Percentiles rank a stretch among this genome's conserved stretches.
These are phyloP conservation scores for Rhizopogon sp. DNA, from an alignment of 768 basidiomycete genomes.

Conservation along the genomic window DNA sequence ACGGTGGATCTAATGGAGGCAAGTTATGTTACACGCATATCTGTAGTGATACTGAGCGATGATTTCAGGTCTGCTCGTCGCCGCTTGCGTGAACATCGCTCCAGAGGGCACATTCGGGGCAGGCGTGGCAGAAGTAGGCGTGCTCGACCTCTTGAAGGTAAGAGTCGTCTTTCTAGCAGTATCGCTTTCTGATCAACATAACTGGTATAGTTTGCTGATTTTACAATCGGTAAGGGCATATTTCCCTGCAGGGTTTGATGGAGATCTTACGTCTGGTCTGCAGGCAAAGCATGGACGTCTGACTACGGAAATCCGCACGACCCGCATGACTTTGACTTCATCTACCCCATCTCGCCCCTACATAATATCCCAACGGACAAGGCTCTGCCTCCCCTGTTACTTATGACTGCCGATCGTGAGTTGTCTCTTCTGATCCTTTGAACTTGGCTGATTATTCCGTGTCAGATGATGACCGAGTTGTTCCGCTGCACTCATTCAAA, in stretches of 20 bases:
- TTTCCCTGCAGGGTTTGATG: background rate
- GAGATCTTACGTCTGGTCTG: conserved; percentile 6
- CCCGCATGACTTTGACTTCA: conserved; percentile 80
- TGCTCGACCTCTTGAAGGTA: conserved; percentile 76
- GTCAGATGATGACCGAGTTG: conserved; percentile 81
- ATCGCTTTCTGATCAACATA: background rate
- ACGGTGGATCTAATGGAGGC: conserved; percentile 83
- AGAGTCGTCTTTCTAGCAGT: conserved; percentile 1
- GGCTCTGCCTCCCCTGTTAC: conserved; percentile 60
- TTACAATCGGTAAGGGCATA: conserved; percentile 56
- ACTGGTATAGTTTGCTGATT: conserved; percentile 55
- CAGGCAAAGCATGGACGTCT: conserved; percentile 71
- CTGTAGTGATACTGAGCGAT: background rate
- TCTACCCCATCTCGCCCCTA: conserved; percentile 72
- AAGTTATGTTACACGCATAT: conserved; percentile 9
- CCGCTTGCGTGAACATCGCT: conserved; percentile 80
- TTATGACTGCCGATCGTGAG: conserved; percentile 83
- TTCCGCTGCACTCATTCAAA: conserved; percentile 84
- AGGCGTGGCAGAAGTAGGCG: conserved; percentile 77
- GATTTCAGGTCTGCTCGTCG: conserved; percentile 62
- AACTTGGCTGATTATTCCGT: background rate
- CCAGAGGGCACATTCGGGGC: conserved; percentile 75
- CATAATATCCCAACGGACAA: conserved; percentile 68
- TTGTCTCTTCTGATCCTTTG: background rate
- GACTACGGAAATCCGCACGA: conserved; percentile 78